Evolutionary conservation across 345 rosid genomes (phyloP).

Genomic region (Erucastrum elatum): DNA sequence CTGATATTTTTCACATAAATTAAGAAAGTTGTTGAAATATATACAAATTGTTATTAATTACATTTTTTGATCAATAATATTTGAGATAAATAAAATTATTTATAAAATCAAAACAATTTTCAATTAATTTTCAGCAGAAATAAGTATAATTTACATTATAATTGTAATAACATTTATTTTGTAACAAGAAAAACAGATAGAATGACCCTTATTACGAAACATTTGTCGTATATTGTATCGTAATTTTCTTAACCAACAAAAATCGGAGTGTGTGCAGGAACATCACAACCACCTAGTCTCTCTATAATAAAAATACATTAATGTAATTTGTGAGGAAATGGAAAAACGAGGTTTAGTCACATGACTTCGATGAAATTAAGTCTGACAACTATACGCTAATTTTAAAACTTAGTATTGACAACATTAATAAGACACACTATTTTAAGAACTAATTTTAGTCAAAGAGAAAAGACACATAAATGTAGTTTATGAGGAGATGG

Average conservation of each 20-base stretch:
- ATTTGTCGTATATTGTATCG: background rate
- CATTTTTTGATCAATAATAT: no score
- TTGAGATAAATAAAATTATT: no score
- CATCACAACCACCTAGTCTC: background rate
- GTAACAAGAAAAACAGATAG: no score
- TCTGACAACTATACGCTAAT: background rate
- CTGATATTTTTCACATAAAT: no score
- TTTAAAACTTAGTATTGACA: background rate
- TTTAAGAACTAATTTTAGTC: no score
- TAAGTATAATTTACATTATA: no score
- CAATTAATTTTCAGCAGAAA: no score
- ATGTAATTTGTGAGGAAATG: background rate
- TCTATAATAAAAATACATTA: background rate
- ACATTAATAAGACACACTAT: background rate
- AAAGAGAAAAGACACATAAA: background rate
- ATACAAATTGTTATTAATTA: no score
- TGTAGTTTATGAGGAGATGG: background rate
- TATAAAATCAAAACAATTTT: no score
- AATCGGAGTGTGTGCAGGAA: background rate
- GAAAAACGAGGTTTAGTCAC: background rate
- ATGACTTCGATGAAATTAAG: background rate
- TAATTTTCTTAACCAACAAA: background rate
- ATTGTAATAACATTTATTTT: no score
- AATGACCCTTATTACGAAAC: no score
- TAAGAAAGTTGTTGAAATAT: no score